Base-by-base conservation (phyloP, 1,284 basidiomycete species). In the Ganoderma sp. region DNA sequence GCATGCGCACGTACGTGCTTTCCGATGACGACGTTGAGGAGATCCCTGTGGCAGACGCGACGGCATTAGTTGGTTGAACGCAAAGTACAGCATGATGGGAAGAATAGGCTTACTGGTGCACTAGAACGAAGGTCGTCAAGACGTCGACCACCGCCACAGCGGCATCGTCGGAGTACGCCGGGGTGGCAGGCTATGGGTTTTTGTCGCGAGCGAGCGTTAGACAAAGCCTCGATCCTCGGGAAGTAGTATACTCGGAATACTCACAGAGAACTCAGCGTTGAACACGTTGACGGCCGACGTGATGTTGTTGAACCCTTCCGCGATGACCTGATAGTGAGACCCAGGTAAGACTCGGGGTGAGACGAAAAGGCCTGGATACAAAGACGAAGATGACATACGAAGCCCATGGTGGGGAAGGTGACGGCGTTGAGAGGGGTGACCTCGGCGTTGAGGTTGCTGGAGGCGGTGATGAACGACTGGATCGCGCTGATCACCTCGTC, bases 201-300 rank as follows among this genome's bases (percentile, higher is more conserved):
- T n/a, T n/a, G n/a, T n/a, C n/a, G n/a, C n/a, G n/a, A n/a, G n/a
- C n/a, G n/a, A n/a, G n/a, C n/a, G n/a, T n/a, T n/a, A n/a, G n/a
- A n/a, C n/a, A n/a, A n/a, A n/a, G n/a, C n/a, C n/a, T n/a, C n/a
- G n/a, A n/a, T n/a, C n/a, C n/a, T n/a, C n/a, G n/a, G n/a, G n/a
- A n/a, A n/a, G n/a, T n/a, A n/a, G n/a, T n/a, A n/a, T n/a, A n/a
- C n/a, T n/a, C n/a, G n/a, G n/a, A n/a, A n/a, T n/a, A n/a, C n/a
- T 25, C 14, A 60, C 58, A 41, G 25, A 41, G 25, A 60, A 60
- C 56, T 58, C 34, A 10, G 56, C 34, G 58, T 42, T 60, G 58
- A 60, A 60, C 5, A 15, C 28, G 39, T 22, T 25, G n/a, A 60
- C 41, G 0, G 58, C 39, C 3, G 37, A 12, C 37, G 58, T 42